These are phyloP conservation scores for Solanum piurae DNA, from an alignment of 257 asterid species.

Conservation along the genomic window DNA sequence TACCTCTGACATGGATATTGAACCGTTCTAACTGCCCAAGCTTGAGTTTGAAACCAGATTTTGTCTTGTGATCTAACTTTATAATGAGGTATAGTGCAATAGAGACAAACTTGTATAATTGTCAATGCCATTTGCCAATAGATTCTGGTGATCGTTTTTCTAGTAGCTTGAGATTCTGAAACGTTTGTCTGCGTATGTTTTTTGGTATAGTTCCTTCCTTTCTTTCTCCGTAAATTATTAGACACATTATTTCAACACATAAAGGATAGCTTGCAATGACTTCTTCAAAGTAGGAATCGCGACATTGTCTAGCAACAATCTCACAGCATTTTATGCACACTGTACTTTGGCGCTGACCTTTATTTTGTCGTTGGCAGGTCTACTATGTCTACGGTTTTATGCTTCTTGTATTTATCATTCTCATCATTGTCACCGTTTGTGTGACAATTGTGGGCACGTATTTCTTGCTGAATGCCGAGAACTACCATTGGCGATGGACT, in stretches of 20 bases:
- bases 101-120: neutral
- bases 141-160: neutral
- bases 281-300: neutral
- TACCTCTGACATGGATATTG: neutral
- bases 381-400: slow-evolving; percentile 83
- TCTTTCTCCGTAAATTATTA: neutral
- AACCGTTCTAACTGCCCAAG: neutral
- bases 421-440: slow-evolving; percentile 72
- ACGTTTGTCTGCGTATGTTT: neutral
- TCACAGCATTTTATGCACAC: neutral
- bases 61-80: neutral
- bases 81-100: neutral
- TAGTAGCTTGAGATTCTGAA: neutral
- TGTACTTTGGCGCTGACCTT: neutral
- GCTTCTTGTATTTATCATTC: slow-evolving; percentile 72
- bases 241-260: neutral
- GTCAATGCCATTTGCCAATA: neutral
- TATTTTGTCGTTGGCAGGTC: slow-evolving; percentile 34
- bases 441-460: slow-evolving; percentile 86
- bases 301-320: neutral
- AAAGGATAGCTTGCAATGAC: neutral
- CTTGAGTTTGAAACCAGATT: neutral
- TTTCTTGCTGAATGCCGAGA: slow-evolving; percentile 82
- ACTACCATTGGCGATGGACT: slow-evolving; percentile 89
- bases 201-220: neutral